A percentile compares a stretch with the other conserved stretches of the same genome.
phyloP scores from a whole-genome alignment of 2,329 filamentous ascomycete species.

The Didymella segeticola region DNA sequence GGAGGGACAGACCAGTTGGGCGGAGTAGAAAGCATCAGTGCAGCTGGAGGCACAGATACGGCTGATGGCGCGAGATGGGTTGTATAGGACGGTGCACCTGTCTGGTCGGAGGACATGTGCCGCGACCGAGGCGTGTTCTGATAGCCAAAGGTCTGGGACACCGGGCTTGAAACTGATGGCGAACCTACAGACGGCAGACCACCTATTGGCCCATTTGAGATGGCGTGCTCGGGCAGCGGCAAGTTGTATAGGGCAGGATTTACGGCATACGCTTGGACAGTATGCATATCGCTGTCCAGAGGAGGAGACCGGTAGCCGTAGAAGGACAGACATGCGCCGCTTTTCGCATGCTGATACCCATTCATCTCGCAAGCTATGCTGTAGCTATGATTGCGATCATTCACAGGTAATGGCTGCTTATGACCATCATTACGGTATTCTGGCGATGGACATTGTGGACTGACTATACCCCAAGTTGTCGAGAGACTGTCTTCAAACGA shows the following conservation, averaged over 20 bases:
- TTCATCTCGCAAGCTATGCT: not conserved
- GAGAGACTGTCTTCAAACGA: not conserved
- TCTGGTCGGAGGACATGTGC: not conserved
- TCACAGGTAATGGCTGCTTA: slow-evolving; percentile 1
- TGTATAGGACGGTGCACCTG: not conserved
- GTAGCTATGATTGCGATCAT: not conserved
- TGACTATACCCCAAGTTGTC: not conserved
- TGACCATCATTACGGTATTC: slow-evolving; percentile 5
- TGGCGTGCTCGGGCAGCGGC: not conserved
- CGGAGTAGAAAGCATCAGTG: not conserved
- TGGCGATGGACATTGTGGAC: not conserved
- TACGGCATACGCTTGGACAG: not conserved
- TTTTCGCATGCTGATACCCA: not conserved
- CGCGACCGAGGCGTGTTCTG: not conserved
- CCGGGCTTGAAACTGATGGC: not conserved
- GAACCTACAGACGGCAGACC: not conserved
- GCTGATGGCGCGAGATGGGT: not conserved
- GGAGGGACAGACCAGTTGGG: not conserved
- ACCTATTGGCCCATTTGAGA: too few relatives aligned
- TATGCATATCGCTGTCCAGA: not conserved
- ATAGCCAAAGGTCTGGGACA: not conserved
- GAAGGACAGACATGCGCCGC: not conserved
- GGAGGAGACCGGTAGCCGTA: not conserved
- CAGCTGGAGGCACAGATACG: not conserved
- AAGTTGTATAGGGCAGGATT: not conserved